Base-by-base conservation (phyloP, 306 rosid genomes). In the Pterocarpus macrocarpus region DNA sequence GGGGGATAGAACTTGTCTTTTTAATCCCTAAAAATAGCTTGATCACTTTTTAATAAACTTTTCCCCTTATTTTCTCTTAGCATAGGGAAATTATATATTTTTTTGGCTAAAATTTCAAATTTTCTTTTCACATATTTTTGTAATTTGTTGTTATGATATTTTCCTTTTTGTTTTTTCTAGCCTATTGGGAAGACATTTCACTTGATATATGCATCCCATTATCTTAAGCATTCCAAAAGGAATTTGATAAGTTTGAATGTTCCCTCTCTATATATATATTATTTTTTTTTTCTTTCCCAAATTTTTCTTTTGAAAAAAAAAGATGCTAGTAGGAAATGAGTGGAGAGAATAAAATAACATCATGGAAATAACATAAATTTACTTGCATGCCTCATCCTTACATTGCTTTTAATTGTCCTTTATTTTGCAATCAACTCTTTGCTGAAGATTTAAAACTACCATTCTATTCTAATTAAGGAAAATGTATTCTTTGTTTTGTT, bases 401-500 rank as follows among this genome's bases (percentile, higher is more conserved):
- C 52, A 56, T 76, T 44, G 52, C 71, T 69, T 73, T 47, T 16
- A 49, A 4, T 61, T 8, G 12, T 55, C 50, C 14, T 69, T 13
- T 64, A 28, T 67, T 55, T 77, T 61, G 62, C 69, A 35, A 74
- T 65, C 33, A 7, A 33, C 39, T 35, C 30, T 22, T 11, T 39
- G 50, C 57, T 1, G 12, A 76, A 57, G 58, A 43, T 75, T 1
- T 2, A 10, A 69, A 80, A 38, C 38, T 32, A 7, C 13, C 49
- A 3, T 58, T 74, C 52, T 47, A 43, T 66, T 5, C 13, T 28
- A 49, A 47, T 9, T 53, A 38, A 76, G 57, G 59, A 68, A 58
- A 58, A 30, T 52, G 80, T 43, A 32, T 83, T 73, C 73, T 50
- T 66, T 76, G 7, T 77, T 70, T 53, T 81, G 69, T 73, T 75